A percentile compares a stretch with the other conserved stretches of the same genome.
These are phyloP conservation scores for Solanum sejunctum DNA, from an alignment of 257 asterid genomes.

Conservation along the genomic window DNA sequence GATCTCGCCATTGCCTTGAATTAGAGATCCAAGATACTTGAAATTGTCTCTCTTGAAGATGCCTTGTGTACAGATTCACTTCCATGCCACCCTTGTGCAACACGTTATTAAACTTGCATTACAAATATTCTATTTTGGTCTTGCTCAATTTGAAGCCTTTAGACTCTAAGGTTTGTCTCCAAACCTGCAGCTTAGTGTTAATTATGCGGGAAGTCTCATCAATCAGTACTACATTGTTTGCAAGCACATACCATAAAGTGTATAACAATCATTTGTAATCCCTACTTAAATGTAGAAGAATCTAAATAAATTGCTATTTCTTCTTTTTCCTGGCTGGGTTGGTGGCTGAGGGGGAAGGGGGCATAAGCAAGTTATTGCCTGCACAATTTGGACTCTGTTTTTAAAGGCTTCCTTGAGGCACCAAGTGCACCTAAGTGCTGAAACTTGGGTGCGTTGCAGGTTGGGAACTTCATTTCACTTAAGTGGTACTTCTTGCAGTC, in stretches of 20 bases:
- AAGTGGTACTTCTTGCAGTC: neutral
- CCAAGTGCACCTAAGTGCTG: neutral
- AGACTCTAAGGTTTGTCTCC: too few species aligned
- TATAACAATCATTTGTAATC: neutral
- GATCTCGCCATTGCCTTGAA: too few species aligned
- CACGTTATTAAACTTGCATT: too few species aligned
- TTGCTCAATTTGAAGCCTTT: too few species aligned
- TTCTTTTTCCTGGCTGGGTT: neutral
- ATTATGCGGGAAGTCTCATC: too few species aligned
- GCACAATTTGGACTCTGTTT: neutral
- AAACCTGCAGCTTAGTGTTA: too few species aligned
- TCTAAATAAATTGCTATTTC: neutral
- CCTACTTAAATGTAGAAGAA: neutral
- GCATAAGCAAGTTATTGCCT: neutral
- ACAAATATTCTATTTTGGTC: too few species aligned
- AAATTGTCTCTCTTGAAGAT: too few species aligned
- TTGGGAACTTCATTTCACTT: neutral
- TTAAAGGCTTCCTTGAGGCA: neutral
- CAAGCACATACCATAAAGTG: neutral
- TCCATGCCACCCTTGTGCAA: too few species aligned
- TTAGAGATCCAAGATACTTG: too few species aligned
- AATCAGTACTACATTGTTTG: too few species aligned
- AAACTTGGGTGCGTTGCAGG: neutral
- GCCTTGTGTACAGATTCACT: too few species aligned
- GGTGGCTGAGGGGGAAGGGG: neutral